Percentiles rank a stretch among this genome's conserved stretches.
Conservation (phyloP, 305 asterid species). For the Lippia alba region DNA sequence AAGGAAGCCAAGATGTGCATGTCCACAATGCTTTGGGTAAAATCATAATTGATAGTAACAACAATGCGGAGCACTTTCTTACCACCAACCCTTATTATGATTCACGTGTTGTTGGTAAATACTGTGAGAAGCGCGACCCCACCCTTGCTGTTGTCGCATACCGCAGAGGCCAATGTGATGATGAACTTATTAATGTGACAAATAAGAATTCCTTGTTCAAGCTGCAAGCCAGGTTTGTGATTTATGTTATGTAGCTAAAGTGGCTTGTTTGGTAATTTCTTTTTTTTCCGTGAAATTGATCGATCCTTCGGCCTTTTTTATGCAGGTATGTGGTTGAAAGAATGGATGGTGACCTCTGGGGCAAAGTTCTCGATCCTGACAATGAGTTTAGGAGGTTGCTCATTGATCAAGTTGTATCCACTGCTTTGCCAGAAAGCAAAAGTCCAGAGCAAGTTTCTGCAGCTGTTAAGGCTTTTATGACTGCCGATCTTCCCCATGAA, state of each 20-base stretch:
- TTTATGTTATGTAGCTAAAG: constrained; percentile 32
- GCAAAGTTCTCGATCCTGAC: constrained; percentile 91
- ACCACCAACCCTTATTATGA: constrained; percentile 98
- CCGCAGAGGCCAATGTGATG: constrained; percentile 97
- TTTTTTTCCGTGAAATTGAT: constrained; percentile 23
- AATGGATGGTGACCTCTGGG: constrained; percentile 99
- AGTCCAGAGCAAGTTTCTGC: constrained; percentile 99
- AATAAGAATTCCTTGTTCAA: constrained; percentile 95
- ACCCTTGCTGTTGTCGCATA: constrained; percentile 99
- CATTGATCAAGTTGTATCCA: constrained; percentile 98
- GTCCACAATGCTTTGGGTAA: constrained; percentile 99
- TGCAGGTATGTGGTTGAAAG: constrained; percentile 96
- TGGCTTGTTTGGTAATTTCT: constrained; percentile 25
- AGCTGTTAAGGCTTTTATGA: constrained; percentile 98
- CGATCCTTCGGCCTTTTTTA: constrained; percentile 16
- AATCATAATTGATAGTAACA: constrained; percentile 96
- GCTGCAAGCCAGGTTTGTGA: constrained; percentile 92
- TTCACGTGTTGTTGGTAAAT: constrained; percentile 98
- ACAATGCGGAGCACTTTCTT: constrained; percentile 98
- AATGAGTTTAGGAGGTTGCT: constrained; percentile 97
- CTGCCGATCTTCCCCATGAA: constrained; percentile 99
- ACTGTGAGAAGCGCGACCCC: constrained; percentile 99
- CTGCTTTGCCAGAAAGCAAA: constrained; percentile 99
- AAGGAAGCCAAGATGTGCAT: constrained; percentile 99
- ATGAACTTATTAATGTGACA: constrained; percentile 93